A percentile compares a stretch with the other conserved stretches of the same genome.
These are phyloP conservation scores for Daldinia sp. DNA, from an alignment of 2,329 filamentous ascomycete species.

Conservation along the genomic window DNA sequence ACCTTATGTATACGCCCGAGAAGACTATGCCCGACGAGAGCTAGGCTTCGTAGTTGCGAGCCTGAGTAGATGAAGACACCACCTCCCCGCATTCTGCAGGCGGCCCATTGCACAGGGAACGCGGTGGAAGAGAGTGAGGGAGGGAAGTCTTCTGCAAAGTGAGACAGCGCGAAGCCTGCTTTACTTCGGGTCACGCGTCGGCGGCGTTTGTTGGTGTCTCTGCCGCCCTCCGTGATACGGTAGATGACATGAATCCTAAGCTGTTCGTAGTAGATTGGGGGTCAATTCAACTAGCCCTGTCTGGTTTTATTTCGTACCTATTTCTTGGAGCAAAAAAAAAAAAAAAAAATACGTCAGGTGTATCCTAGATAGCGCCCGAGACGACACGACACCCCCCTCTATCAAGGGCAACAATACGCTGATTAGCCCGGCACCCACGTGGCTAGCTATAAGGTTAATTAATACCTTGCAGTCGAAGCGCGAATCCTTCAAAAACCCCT, in stretches of 20 bases:
- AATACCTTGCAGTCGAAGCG: conserved; percentile 25
- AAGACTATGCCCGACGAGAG: not conserved
- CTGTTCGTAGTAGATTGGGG: not conserved
- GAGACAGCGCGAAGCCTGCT: not conserved
- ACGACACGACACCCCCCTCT: conserved; percentile 1
- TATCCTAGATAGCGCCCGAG: conserved; percentile 9
- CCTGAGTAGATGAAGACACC: conserved; percentile 5
- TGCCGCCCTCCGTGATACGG: not conserved
- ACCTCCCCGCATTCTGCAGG: conserved; percentile 11
- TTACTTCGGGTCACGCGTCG: not conserved
- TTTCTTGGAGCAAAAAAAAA: not conserved
- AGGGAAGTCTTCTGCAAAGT: not conserved
- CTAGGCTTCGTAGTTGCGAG: not conserved
- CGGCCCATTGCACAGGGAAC: not conserved
- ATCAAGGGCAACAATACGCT: conserved; percentile 9
- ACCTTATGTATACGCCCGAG: not conserved
- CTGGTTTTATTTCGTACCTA: conserved; percentile 12
- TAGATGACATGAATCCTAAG: conserved; percentile 10
- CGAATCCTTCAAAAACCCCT: conserved; percentile 29
- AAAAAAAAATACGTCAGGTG: not conserved
- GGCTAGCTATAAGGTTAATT: conserved; percentile 41
- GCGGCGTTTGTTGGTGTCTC: not conserved
- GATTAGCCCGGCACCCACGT: conserved; percentile 39
- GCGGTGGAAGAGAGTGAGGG: not conserved
- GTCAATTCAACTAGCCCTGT: conserved; percentile 3